Conservation (phyloP, 2,329 filamentous ascomycete genomes). For the Graphiopsis chlorocephala region DNA sequence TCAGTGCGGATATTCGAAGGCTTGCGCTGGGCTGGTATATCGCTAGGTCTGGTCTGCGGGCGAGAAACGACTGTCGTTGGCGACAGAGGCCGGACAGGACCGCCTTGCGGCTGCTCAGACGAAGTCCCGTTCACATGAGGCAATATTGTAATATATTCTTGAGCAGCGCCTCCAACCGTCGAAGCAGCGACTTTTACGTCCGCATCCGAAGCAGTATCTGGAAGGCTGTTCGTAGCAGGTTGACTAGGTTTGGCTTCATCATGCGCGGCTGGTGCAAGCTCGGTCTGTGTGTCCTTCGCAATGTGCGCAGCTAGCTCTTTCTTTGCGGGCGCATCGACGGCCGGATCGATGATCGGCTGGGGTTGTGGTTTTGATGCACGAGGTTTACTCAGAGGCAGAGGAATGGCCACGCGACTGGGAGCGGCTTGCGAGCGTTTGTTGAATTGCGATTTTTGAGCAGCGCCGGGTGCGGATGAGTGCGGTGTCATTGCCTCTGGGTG, state of each 20-base stretch:
- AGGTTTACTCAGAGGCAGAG: slow-evolving; percentile 29
- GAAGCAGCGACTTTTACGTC: not conserved
- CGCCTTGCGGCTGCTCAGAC: not conserved
- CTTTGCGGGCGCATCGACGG: not conserved
- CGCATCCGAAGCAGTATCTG: not conserved
- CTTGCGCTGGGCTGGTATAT: slow-evolving; percentile 20
- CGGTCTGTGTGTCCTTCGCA: not conserved
- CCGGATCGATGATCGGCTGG: not conserved
- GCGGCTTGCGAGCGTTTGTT: slow-evolving; percentile 21
- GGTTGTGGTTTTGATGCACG: slow-evolving; percentile 18
- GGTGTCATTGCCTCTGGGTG: slow-evolving; percentile 22
- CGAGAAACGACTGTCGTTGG: not conserved
- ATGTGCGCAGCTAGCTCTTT: not conserved
- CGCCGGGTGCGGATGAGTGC: slow-evolving; percentile 17
- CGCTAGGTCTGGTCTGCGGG: not conserved
- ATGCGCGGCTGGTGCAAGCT: not conserved
- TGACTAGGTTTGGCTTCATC: not conserved
- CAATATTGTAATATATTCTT: not conserved
- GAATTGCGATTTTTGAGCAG: slow-evolving; percentile 17
- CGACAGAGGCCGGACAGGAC: not conserved
- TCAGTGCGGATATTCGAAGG: slow-evolving; percentile 27
- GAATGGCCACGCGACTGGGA: slow-evolving; percentile 30
- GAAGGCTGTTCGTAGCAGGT: not conserved
- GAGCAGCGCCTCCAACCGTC: not conserved
- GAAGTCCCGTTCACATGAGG: not conserved